Evolutionary conservation across 164 flowering plant species (phyloP).

Genomic region (Berberis thunbergii): DNA sequence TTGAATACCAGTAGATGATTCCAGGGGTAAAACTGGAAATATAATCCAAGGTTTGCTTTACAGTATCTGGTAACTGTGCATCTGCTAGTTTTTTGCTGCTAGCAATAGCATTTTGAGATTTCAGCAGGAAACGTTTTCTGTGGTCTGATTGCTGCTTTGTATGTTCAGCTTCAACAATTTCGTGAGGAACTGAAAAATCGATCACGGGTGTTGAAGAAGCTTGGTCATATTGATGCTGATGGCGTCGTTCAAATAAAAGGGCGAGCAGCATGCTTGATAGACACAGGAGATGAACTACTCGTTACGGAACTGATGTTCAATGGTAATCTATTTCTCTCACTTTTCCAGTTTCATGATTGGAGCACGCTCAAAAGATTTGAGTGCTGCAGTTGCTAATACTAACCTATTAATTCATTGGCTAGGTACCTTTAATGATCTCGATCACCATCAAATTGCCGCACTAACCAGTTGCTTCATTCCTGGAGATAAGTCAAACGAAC

Average conservation of each 20-base stretch:
- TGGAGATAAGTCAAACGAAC: constrained; percentile 78
- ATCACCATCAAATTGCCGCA: constrained; percentile 95
- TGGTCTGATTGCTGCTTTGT: neutral
- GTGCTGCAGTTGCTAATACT: neutral
- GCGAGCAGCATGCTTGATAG: constrained; percentile 97
- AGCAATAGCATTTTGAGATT: too few relatives aligned
- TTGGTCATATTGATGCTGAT: constrained; percentile 95
- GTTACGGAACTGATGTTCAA: constrained; percentile 98
- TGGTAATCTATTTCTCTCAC: constrained; percentile 28
- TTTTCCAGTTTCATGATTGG: too few relatives aligned
- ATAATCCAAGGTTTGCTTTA: too few relatives aligned
- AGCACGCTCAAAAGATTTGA: constrained; percentile 29
- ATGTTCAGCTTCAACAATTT: constrained; percentile 86
- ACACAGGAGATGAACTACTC: constrained; percentile 98
- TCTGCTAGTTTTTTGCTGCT: too few relatives aligned
- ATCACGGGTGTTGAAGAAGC: constrained; percentile 84
- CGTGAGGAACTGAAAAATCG: constrained; percentile 94
- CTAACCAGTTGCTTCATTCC: constrained; percentile 97
- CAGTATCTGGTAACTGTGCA: too few relatives aligned
- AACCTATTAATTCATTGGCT: constrained; percentile 9
- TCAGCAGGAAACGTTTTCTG: too few relatives aligned
- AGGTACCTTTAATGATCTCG: constrained; percentile 96
- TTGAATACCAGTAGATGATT: too few relatives aligned
- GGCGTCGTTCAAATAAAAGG: constrained; percentile 96
- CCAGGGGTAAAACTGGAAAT: too few relatives aligned